These are phyloP conservation scores for Xylaria sp. DNA, from an alignment of 2,329 filamentous ascomycete genomes.

Conservation along the genomic window DNA sequence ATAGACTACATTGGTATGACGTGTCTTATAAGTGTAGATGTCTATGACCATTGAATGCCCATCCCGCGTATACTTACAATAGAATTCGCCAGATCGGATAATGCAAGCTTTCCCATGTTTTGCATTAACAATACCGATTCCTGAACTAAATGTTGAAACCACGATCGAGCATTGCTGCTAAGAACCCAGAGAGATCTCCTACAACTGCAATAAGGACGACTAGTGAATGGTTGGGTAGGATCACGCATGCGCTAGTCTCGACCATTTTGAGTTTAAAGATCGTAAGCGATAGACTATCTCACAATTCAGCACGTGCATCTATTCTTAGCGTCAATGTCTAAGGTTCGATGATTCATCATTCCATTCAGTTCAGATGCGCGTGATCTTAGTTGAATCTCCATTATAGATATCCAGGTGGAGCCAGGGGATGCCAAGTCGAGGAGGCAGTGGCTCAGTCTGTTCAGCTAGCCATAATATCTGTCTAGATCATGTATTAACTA, in stretches of 20 bases:
- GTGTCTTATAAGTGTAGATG: neutral
- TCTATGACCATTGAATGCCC: neutral
- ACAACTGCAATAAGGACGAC: too few relatives aligned
- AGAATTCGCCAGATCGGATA: neutral
- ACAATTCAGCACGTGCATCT: slow-evolving; percentile 3
- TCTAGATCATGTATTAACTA: too few relatives aligned
- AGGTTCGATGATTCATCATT: slow-evolving; percentile 30
- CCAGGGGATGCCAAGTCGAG: too few relatives aligned
- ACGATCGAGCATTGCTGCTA: slow-evolving; percentile 10
- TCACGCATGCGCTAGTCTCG: too few relatives aligned
- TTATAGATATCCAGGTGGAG: neutral
- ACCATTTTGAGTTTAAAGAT: neutral
- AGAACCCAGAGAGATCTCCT: neutral
- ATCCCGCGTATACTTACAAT: neutral
- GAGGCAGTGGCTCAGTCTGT: too few relatives aligned
- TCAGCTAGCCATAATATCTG: too few relatives aligned
- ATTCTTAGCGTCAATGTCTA: neutral
- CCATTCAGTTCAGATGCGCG: neutral
- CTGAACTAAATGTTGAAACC: neutral
- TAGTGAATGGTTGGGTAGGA: too few relatives aligned
- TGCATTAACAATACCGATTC: slow-evolving; percentile 3
- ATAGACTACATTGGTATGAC: neutral
- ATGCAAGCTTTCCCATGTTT: neutral
- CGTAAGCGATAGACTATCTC: neutral
- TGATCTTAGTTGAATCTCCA: neutral